Evolutionary conservation across 352 stramenopile genomes (phyloP).

Genomic region (Globisporangium megalacanthum): DNA sequence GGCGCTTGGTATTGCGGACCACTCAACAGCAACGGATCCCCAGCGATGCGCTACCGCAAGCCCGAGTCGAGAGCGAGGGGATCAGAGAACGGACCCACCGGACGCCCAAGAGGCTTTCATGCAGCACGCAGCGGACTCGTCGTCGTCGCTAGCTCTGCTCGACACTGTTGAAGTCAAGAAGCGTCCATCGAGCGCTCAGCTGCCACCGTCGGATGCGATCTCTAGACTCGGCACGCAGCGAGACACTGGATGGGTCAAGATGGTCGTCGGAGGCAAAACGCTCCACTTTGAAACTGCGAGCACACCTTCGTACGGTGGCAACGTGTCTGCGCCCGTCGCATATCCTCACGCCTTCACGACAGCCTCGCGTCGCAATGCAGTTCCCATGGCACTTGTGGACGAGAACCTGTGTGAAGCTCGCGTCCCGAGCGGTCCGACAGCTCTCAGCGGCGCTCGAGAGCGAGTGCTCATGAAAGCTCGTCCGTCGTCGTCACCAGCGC

Average conservation of each 20-base stretch:
- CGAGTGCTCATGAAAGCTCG: constrained; percentile 8
- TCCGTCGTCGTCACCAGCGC: constrained; percentile 8
- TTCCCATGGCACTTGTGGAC: constrained; percentile 11
- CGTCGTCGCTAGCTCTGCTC: not conserved
- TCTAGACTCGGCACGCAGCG: not conserved
- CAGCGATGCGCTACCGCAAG: not conserved
- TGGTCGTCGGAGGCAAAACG: constrained; percentile 27
- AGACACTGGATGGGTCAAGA: constrained; percentile 29
- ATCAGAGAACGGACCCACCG: too few species aligned
- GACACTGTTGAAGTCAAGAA: constrained; percentile 2
- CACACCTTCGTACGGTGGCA: not conserved
- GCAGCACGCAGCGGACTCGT: not conserved
- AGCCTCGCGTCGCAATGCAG: constrained; percentile 12
- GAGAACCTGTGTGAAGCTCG: not conserved
- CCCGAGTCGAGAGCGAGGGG: not conserved
- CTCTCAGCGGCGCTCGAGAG: not conserved
- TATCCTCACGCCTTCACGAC: not conserved
- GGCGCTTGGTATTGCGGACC: not conserved
- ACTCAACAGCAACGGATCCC: not conserved
- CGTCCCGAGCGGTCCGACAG: not conserved
- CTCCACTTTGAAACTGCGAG: constrained; percentile 32
- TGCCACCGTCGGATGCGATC: not conserved
- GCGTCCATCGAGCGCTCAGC: constrained; percentile 23
- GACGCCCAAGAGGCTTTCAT: not conserved
- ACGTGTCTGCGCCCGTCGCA: not conserved